Conservation (phyloP, 2,329 filamentous ascomycete genomes). For the Plenodomus tracheiphilus region DNA sequence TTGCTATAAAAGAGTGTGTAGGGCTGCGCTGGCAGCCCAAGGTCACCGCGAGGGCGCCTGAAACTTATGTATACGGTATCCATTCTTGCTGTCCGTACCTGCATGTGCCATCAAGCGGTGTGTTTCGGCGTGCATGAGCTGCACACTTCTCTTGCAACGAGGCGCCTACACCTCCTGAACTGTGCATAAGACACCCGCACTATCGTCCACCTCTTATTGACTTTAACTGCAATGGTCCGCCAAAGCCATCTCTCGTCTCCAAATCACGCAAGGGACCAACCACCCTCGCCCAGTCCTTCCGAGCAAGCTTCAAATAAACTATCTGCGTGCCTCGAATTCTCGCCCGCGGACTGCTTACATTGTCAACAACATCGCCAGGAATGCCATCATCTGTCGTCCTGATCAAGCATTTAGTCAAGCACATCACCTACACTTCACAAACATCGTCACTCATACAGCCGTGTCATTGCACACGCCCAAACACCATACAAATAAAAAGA, state of each 20-base stretch:
- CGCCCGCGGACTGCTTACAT: too few species aligned
- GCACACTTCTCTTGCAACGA: not conserved
- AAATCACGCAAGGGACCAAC: not conserved
- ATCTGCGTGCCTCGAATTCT: too few species aligned
- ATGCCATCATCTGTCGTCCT: too few species aligned
- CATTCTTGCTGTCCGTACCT: not conserved
- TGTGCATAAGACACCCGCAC: not conserved
- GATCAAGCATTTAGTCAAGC: too few species aligned
- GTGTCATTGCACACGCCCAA: not conserved
- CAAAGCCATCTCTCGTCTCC: not conserved
- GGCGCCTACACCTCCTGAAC: not conserved
- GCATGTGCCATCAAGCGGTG: not conserved
- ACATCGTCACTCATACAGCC: too few species aligned
- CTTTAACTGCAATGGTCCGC: not conserved
- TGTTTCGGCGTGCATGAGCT: not conserved
- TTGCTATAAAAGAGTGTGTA: not conserved
- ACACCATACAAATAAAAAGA: constrained; percentile 22
- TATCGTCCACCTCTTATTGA: not conserved
- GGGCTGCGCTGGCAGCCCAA: not conserved
- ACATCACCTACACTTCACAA: too few species aligned
- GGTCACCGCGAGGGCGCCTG: not conserved
- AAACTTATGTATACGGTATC: not conserved
- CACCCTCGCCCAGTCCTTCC: not conserved
- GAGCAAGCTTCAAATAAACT: not conserved
- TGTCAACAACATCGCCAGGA: too few species aligned